Base-by-base conservation (phyloP, 1,284 basidiomycete genomes). In the Stereum hirsutum region DNA sequence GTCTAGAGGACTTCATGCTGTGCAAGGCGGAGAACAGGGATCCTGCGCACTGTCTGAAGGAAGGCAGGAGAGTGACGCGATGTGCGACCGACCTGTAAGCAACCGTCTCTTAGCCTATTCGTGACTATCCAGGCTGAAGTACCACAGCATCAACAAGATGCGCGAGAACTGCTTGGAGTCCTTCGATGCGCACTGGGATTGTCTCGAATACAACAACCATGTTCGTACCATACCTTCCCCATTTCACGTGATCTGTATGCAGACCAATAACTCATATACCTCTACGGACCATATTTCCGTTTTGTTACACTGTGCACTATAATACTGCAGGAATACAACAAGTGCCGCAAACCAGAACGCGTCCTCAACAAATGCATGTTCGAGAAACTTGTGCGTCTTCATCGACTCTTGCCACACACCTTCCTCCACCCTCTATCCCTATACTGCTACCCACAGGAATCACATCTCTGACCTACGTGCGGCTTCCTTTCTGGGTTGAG, bases 1-100 rank as follows among this genome's bases (percentile, higher is more conserved):
- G 28, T 44, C 35, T 59, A 96, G 93, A 97, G 78, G 95, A 99
- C 70, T 99, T 98, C 59, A 97, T 99, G 92, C 85, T 98, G 45
- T 99, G 96, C 79, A 99, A 99, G 72, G 72, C 78, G 39, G 93
- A 98, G 70, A 85, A 78, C 60, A 74, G 77, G 44, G 84, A 97
- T 60, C 91, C 96, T 11, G 91, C 65, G 27, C 91, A 96, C 64
- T 99, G 96, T 66, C 64, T 99, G 64, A 88, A 89, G 72, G 96
- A 99, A 65, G 96, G 96, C 23, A 70, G 96, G 53, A 82, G 91
- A 57, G 95, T 99, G 47, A 99, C 96, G 43, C 76, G 96, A 55
- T 99, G 96, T 63, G 89, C 94, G 39, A 82, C 85, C 41, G 93
- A 98, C 61, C 57, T 99, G 95, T 97, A 57, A 63, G 17, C 46